phyloP scores from a whole-genome alignment of 768 basidiomycete genomes.

The Suillus ampliporus region DNA sequence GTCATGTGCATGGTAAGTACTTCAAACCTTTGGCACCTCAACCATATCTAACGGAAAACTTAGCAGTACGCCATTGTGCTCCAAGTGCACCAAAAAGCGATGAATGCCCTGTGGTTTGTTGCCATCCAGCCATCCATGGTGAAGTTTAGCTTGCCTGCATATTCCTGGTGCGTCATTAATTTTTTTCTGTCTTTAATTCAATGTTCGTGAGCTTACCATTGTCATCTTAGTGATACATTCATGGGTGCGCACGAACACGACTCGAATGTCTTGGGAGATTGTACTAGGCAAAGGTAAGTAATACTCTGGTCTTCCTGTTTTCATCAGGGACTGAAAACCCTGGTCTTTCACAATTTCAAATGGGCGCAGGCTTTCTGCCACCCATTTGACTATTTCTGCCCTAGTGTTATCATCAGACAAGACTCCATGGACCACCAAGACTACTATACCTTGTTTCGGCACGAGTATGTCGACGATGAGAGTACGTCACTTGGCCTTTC shows the following conservation, averaged over 20 bases:
- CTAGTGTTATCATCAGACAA: constrained; percentile 21
- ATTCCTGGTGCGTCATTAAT: constrained; percentile 5
- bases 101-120: constrained; percentile 39
- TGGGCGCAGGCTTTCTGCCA: constrained; percentile 37
- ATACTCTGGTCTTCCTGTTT: constrained; percentile 26
- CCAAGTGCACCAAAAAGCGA: constrained; percentile 42
- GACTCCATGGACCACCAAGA: no score
- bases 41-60: constrained; percentile 39
- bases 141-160: constrained; percentile 3
- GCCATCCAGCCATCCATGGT: constrained; percentile 27
- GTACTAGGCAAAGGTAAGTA: constrained; percentile 40
- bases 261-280: constrained; percentile 37
- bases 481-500: constrained; percentile 39
- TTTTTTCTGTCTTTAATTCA: no score
- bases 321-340: constrained; percentile 33
- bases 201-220: constrained; percentile 8
- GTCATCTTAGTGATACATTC: constrained; percentile 34
- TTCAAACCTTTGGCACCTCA: constrained; percentile 25
- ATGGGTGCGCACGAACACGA: constrained; percentile 29
- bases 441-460: no score
- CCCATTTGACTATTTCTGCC: constrained; percentile 42
- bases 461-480: constrained; percentile 28
- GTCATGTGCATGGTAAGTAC: neutral
- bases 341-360: constrained; percentile 42
- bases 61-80: constrained; percentile 33